Conservation (phyloP, 2,329 filamentous ascomycete genomes). For the Diaporthe capsici region DNA sequence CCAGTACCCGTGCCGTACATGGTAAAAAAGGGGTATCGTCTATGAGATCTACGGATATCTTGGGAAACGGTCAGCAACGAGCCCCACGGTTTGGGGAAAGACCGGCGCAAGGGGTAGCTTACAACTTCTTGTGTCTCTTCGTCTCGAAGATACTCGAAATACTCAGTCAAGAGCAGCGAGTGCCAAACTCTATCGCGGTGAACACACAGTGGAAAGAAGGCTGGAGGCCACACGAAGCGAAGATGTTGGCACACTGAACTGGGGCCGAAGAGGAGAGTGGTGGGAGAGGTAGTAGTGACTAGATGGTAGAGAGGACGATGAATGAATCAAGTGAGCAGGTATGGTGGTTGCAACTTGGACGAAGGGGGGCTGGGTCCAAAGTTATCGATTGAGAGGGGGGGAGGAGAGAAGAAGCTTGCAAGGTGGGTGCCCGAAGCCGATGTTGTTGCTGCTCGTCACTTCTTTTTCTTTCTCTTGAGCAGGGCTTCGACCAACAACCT, state of each 20-base stretch:
- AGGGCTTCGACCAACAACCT: slow-evolving; percentile 20
- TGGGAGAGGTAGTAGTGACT: neutral
- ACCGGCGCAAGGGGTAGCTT: slow-evolving; percentile 6
- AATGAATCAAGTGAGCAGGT: neutral
- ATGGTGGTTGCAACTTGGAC: slow-evolving; percentile 27
- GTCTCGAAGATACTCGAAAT: slow-evolving; percentile 40
- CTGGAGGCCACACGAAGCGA: slow-evolving; percentile 31
- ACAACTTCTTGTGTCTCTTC: slow-evolving; percentile 33
- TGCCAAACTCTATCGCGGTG: slow-evolving; percentile 28
- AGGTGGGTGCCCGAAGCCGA: neutral
- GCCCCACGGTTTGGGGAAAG: neutral
- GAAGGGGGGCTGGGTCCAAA: slow-evolving; percentile 19
- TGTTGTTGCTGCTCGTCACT: slow-evolving; percentile 19
- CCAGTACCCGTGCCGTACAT: slow-evolving; percentile 91
- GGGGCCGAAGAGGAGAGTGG: slow-evolving; percentile 23
- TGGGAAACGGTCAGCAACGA: slow-evolving; percentile 19
- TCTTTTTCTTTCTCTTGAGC: slow-evolving; percentile 5
- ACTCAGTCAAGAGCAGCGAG: slow-evolving; percentile 43
- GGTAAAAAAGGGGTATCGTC: slow-evolving; percentile 62
- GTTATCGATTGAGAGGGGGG: slow-evolving; percentile 27
- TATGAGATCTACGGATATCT: slow-evolving; percentile 46
- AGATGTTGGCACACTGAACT: slow-evolving; percentile 24
- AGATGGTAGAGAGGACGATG: slow-evolving; percentile 13
- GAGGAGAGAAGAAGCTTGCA: slow-evolving; percentile 1
- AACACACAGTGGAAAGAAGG: slow-evolving; percentile 18